These are phyloP conservation scores for Pichia cactophila DNA, from an alignment of 1,139 yeast genomes.

Conservation along the genomic window DNA sequence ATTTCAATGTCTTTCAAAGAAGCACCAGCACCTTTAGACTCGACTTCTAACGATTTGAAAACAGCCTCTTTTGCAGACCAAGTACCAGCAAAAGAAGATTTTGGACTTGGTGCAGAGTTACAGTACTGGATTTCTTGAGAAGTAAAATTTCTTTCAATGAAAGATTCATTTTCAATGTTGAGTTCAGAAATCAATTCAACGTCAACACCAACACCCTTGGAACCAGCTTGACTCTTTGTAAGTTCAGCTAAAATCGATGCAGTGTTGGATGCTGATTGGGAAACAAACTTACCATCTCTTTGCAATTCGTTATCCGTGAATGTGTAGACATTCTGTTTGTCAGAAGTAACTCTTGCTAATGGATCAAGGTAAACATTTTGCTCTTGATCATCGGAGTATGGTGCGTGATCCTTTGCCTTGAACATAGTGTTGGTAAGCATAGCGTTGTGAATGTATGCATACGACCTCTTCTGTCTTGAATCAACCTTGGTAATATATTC, in stretches of 20 bases:
- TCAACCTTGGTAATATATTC: constrained; percentile 64
- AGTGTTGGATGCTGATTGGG: constrained; percentile 33
- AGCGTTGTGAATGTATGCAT: constrained; percentile 95
- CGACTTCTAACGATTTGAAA: constrained; percentile 87
- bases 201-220: constrained; percentile 90
- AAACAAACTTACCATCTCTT: constrained; percentile 30
- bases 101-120: constrained; percentile 60
- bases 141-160: constrained; percentile 88
- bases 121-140: constrained; percentile 74
- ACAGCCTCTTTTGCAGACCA: constrained; percentile 99
- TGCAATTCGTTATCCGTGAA: constrained; percentile 41
- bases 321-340: constrained; percentile 39
- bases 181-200: constrained; percentile 81
- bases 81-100: constrained; percentile 91
- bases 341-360: constrained; percentile 68
- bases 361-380: constrained; percentile 91
- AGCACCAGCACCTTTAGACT: constrained; percentile 93
- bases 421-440: constrained; percentile 86
- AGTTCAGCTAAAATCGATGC: constrained; percentile 36
- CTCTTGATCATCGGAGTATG: constrained; percentile 83
- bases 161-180: constrained; percentile 80
- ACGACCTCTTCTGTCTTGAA: constrained; percentile 81
- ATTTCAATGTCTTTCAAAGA: constrained; percentile 87
- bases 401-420: constrained; percentile 89
- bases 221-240: constrained; percentile 45